Conservation (phyloP, 768 basidiomycete species). For the Ephemerocybe angulata region DNA sequence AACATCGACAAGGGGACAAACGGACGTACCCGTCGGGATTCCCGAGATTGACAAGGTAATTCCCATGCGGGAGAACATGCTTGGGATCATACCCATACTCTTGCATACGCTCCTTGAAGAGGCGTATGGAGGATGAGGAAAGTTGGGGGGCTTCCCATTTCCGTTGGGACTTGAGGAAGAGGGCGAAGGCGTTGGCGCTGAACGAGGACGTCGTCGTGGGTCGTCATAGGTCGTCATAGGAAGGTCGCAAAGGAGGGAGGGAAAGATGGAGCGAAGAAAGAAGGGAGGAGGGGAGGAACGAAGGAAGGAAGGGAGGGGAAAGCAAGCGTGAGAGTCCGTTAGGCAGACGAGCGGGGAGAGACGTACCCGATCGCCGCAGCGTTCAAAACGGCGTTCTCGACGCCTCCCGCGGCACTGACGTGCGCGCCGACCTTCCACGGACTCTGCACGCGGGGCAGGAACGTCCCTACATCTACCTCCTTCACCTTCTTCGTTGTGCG, state of each 20-base stretch:
- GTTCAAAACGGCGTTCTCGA: too few relatives aligned
- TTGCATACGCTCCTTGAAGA: conserved; percentile 52
- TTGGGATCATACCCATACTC: conserved; percentile 56
- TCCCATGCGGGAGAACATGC: conserved; percentile 79
- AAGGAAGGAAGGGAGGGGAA: conserved; percentile 63
- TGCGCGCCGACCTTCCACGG: conserved; percentile 80
- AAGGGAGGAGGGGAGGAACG: conserved; percentile 68
- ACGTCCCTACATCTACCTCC: conserved; percentile 13
- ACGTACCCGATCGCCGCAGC: too few relatives aligned
- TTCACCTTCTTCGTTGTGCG: conserved; percentile 10
- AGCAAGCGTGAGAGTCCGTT: conserved; percentile 74
- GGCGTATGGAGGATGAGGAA: conserved; percentile 59
- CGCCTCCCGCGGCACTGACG: conserved; percentile 76
- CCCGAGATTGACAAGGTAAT: conserved; percentile 81
- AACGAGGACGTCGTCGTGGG: too few relatives aligned
- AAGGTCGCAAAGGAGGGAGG: too few relatives aligned
- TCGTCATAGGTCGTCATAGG: too few relatives aligned
- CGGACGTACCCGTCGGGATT: conserved; percentile 66
- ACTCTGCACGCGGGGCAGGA: conserved; percentile 30
- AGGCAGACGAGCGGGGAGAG: conserved; percentile 61
- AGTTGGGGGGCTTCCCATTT: conserved; percentile 71
- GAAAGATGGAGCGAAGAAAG: conserved; percentile 84
- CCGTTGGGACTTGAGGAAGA: conserved; percentile 77
- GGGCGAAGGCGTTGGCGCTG: too few relatives aligned
- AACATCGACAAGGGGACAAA: neutral